Percentiles rank a stretch among this genome's conserved stretches.
Evolutionary conservation across 345 rosid species (phyloP).

Genomic region (Melaleuca alternifolia): DNA sequence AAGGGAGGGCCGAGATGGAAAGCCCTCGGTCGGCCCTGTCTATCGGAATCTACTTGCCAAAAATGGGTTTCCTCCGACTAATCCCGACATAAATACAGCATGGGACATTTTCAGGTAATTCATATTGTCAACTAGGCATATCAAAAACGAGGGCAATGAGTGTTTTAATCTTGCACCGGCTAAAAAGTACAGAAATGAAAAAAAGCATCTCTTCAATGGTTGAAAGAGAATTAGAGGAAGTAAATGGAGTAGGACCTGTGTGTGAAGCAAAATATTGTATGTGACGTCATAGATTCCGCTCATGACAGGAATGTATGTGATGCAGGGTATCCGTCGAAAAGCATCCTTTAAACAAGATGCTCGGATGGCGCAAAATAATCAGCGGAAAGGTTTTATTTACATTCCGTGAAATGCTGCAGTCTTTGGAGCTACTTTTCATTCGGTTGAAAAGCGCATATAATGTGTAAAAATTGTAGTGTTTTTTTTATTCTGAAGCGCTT

Average conservation of each 20-base stretch:
- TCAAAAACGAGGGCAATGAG: background rate
- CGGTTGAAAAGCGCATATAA: background rate
- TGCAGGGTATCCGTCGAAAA: slow-evolving; percentile 56
- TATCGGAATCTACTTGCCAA: slow-evolving; percentile 63
- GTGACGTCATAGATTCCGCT: background rate
- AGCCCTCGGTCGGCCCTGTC: slow-evolving; percentile 77
- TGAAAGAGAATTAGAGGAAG: background rate
- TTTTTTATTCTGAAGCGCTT: background rate
- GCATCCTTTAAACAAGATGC: slow-evolving; percentile 64
- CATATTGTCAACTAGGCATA: background rate
- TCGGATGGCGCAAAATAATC: slow-evolving; percentile 73
- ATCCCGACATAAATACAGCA: slow-evolving; percentile 34
- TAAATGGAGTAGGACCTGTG: background rate
- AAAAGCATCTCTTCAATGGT: background rate
- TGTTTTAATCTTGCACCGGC: background rate
- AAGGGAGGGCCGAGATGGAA: slow-evolving; percentile 57
- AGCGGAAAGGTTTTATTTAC: slow-evolving; percentile 45
- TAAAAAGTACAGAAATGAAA: background rate
- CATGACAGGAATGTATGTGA: background rate
- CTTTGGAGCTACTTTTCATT: background rate
- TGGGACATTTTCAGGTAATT: slow-evolving; percentile 87
- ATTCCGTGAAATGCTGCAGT: background rate
- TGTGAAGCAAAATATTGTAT: background rate
- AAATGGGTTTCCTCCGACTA: slow-evolving; percentile 53
- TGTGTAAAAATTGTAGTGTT: background rate